phyloP scores from a whole-genome alignment of 2,329 filamentous ascomycete species.

The Acrodontium crateriforme region DNA sequence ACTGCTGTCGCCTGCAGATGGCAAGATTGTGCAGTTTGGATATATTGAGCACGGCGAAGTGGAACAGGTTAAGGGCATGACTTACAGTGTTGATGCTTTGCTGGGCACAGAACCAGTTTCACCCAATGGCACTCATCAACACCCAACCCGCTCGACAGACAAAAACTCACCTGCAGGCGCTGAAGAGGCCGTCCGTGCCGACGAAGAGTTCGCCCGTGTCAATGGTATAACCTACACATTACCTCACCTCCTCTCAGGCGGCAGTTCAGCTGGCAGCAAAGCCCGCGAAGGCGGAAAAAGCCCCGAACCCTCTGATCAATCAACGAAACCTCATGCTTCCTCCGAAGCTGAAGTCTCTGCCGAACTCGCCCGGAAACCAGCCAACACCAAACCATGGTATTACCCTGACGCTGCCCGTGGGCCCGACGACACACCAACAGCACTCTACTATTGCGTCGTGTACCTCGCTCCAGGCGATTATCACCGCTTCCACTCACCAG shows the following conservation, averaged over 20 bases:
- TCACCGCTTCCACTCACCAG: slow-evolving; percentile 92
- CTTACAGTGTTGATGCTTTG: slow-evolving; percentile 87
- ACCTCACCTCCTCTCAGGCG: slow-evolving; percentile 72
- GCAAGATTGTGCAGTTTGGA: slow-evolving; percentile 81
- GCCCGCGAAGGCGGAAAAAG: slow-evolving; percentile 22
- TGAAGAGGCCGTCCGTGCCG: slow-evolving; percentile 60
- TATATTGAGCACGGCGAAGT: slow-evolving; percentile 87
- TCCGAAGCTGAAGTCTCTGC: slow-evolving; percentile 73
- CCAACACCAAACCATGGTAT: slow-evolving; percentile 40
- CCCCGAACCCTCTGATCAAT: slow-evolving; percentile 46
- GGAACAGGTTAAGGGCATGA: slow-evolving; percentile 97
- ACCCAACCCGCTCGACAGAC: slow-evolving; percentile 13
- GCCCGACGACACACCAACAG: slow-evolving; percentile 36
- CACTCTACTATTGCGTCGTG: slow-evolving; percentile 85
- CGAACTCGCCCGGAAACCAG: slow-evolving; percentile 58
- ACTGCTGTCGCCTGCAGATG: slow-evolving; percentile 78
- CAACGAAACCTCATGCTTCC: slow-evolving; percentile 49
- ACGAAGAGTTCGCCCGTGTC: slow-evolving; percentile 85
- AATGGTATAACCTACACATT: slow-evolving; percentile 95
- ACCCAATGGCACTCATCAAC: slow-evolving; percentile 37
- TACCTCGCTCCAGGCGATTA: slow-evolving; percentile 97
- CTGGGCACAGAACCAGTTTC: slow-evolving; percentile 44
- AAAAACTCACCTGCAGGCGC: no score
- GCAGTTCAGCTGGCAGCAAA: slow-evolving; percentile 7
- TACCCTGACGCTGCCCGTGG: slow-evolving; percentile 17